phyloP scores from a whole-genome alignment of 2,329 filamentous ascomycete genomes.

The Phoma sp. region DNA sequence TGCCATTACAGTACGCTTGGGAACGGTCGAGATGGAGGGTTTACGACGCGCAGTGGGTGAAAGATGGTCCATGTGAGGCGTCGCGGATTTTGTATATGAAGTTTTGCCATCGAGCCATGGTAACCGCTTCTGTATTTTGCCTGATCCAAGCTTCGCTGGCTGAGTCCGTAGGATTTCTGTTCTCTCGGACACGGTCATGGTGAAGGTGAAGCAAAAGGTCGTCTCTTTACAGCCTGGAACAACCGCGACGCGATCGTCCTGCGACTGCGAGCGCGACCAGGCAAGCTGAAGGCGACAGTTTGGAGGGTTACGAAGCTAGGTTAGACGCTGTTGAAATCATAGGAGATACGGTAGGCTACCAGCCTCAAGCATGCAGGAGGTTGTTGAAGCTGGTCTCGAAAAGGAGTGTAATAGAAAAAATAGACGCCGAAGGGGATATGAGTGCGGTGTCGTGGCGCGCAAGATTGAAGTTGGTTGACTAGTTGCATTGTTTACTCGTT shows the following conservation, averaged over 20 bases:
- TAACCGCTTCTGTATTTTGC: slow-evolving; percentile 27
- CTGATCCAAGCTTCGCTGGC: slow-evolving; percentile 16
- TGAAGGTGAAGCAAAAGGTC: background rate
- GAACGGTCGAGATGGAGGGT: background rate
- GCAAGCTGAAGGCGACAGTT: background rate
- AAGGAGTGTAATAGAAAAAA: slow-evolving; percentile 10
- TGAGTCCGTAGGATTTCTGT: background rate
- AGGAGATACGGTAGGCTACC: slow-evolving; percentile 11
- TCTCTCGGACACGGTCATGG: background rate
- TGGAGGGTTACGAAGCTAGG: background rate
- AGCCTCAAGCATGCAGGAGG: slow-evolving; percentile 16
- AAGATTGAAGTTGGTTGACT: background rate
- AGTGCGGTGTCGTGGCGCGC: slow-evolving; percentile 5
- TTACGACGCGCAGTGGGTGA: slow-evolving; percentile 18
- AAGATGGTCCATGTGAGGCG: slow-evolving; percentile 5
- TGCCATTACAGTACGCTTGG: slow-evolving; percentile 2
- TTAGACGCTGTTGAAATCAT: background rate
- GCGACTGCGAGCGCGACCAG: background rate
- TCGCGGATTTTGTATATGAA: slow-evolving; percentile 8
- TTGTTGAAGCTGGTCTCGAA: slow-evolving; percentile 23
- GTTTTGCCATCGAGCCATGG: slow-evolving; percentile 41
- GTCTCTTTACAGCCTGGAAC: background rate
- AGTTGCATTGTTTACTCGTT: slow-evolving; percentile 2
- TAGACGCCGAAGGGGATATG: slow-evolving; percentile 17
- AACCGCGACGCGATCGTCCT: background rate